Percentiles rank a stretch among this genome's conserved stretches.
Evolutionary conservation across 2,329 filamentous ascomycete species (phyloP).

Genomic region (Dactylellina leptospora): DNA sequence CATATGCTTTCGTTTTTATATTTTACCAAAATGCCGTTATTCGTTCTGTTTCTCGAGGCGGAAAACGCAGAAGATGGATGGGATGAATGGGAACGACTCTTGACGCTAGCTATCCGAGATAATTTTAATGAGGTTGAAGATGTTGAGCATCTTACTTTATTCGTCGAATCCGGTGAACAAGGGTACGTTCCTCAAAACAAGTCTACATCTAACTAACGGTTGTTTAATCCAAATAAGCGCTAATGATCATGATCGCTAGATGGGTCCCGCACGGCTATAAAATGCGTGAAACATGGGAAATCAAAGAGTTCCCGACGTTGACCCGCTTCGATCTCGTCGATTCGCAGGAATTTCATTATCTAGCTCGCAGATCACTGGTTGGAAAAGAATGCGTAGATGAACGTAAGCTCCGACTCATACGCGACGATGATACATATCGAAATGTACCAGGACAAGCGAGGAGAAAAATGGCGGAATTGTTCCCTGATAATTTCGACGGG

Average conservation of each 20-base stretch:
- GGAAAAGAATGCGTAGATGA: not conserved
- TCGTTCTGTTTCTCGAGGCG: conserved; percentile 60
- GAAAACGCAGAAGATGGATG: conserved; percentile 54
- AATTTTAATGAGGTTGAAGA: not conserved
- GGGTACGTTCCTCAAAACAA: not conserved
- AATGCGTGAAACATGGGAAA: conserved; percentile 59
- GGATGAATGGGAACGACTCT: not conserved
- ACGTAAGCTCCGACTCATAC: not conserved
- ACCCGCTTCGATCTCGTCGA: conserved; percentile 59
- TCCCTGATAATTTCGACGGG: too few species aligned
- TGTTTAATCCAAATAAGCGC: too few species aligned
- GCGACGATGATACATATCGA: not conserved
- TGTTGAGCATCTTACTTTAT: not conserved
- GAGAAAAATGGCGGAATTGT: not conserved
- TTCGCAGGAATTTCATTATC: conserved; percentile 57
- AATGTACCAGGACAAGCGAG: conserved; percentile 18
- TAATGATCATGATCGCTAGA: too few species aligned
- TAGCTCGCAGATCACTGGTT: conserved; percentile 34
- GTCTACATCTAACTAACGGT: too few species aligned
- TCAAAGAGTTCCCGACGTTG: conserved; percentile 59
- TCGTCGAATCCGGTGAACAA: not conserved
- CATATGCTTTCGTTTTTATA: conserved; percentile 24
- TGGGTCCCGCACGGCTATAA: conserved; percentile 59
- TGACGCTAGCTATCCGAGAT: not conserved
- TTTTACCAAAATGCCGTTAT: conserved; percentile 53